Conservation (phyloP, 441 rosid genomes). For the Gossypium gossypioides region DNA sequence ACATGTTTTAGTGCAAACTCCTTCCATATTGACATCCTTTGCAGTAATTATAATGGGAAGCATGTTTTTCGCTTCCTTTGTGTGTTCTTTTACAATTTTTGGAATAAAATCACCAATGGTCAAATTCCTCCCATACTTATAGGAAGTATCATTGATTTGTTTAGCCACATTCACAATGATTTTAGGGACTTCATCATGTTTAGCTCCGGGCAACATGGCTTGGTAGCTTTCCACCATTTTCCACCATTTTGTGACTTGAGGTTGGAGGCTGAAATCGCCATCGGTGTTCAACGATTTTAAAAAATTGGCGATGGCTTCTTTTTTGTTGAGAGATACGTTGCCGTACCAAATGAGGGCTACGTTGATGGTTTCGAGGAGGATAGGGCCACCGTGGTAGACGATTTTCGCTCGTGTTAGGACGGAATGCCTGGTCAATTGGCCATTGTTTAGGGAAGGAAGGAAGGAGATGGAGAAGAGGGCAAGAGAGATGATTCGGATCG, state of each 20-base stretch:
- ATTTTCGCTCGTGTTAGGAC: too few relatives aligned
- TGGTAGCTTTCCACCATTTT: constrained; percentile 43
- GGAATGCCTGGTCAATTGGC: too few relatives aligned
- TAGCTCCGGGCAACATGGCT: constrained; percentile 8
- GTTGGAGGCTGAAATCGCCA: constrained; percentile 22
- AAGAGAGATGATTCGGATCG: too few relatives aligned
- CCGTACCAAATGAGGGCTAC: constrained; percentile 53
- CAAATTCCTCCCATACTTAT: constrained; percentile 34
- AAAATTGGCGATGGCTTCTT: constrained; percentile 36
- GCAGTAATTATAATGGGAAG: constrained; percentile 36
- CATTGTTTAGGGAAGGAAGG: too few relatives aligned
- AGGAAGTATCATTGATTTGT: constrained; percentile 28
- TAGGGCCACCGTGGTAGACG: constrained; percentile 26
- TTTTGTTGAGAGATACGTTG: constrained; percentile 26
- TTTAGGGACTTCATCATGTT: constrained; percentile 4
- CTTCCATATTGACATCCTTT: constrained; percentile 32
- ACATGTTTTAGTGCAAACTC: constrained; percentile 51
- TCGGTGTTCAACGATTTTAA: constrained; percentile 38
- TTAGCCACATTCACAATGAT: constrained; percentile 30
- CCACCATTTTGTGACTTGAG: constrained; percentile 59
- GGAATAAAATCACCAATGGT: constrained; percentile 18
- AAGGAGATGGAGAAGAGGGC: too few relatives aligned
- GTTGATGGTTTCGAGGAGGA: constrained; percentile 32
- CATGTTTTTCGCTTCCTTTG: constrained; percentile 17
- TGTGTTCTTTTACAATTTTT: constrained; percentile 19